Evolutionary conservation across 805 yeast genomes (phyloP), one percentile per base, ranked within the genome.

Genomic region (Candida silvicultrix): DNA sequence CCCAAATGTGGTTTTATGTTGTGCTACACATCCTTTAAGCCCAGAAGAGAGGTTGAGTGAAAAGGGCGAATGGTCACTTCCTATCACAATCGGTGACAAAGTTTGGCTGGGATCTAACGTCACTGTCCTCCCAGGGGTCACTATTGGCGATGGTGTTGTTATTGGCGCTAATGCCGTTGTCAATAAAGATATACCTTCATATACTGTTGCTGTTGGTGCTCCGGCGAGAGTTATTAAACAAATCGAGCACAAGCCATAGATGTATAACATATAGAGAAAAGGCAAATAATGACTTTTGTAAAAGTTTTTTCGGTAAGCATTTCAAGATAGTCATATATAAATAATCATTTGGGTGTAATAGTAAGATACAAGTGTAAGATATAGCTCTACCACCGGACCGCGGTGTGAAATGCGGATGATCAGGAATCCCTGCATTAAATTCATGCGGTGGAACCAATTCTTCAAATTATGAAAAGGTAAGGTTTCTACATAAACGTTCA

Each of bases 141-240:
- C 74, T 1, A 70, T 84, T 40, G 90, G 89, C 12, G 76, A 77
- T 43, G 75, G 77, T 12, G 71, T 73, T 4, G 79, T 80, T 1
- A 69, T 84, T 40, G 90, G 83, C 2, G 87, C 89, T 3, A 88
- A 87, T 5, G 66, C 83, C 7, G 81, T 82, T 3, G 88, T 85
- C 20, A 71, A 74, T 16, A 76, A 67, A 45, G 77, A 73, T 48
- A 74, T 83, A 25, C 83, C 85, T 0, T 65, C 75, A 2, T 66
- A 71, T 47, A 65, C 76, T 0, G 75, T 83, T n/a, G 82, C 75
- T 15, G 83, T 68, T n/a, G 90, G 90, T 0, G 70, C 70, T 21
- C 90, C 89, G 0, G 83, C 80, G 5, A 68, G 62, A 49, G 74
- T 78, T 10, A 58, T 75, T 32, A 67, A 63, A 47, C 55, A 22